These are phyloP conservation scores for Pseudogymnoascus sp. DNA, from an alignment of 2,329 filamentous ascomycete genomes.

Conservation along the genomic window DNA sequence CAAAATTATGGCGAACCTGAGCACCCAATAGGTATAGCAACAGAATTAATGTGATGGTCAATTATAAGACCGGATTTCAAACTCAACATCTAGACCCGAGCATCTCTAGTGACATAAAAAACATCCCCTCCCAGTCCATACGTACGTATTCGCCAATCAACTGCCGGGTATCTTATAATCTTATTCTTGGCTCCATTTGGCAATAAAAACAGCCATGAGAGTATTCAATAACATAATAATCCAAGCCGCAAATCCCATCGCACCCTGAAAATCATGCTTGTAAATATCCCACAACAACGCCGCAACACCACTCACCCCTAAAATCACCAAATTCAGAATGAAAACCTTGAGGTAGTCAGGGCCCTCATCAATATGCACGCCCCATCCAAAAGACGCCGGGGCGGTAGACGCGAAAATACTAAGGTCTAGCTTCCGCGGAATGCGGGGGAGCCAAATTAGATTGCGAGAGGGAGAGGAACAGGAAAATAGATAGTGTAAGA, in stretches of 20 bases:
- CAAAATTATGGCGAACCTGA: too few species aligned
- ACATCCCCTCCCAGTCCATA: neutral
- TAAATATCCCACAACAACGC: conserved; percentile 10
- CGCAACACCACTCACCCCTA: conserved; percentile 9
- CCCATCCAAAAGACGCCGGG: conserved; percentile 11
- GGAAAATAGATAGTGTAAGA: conserved; percentile 11
- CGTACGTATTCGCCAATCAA: neutral
- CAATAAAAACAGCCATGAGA: neutral
- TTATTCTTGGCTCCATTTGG: neutral
- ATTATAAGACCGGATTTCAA: too few species aligned
- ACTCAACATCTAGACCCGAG: too few species aligned
- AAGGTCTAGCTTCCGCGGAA: conserved; percentile 4
- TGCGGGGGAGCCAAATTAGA: conserved; percentile 10
- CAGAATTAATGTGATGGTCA: too few species aligned
- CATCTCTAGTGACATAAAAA: too few species aligned
- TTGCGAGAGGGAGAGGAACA: neutral
- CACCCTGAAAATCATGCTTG: conserved; percentile 13
- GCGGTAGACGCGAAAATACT: conserved; percentile 2
- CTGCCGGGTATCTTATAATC: neutral
- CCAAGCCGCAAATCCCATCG: conserved; percentile 13
- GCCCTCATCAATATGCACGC: conserved; percentile 13
- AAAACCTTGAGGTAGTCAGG: conserved; percentile 9
- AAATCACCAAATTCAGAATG: neutral
- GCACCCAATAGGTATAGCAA: too few species aligned
- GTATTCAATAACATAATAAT: conserved; percentile 8